Base-by-base conservation (phyloP, 805 yeast species). In the Candida qinlingensis region DNA sequence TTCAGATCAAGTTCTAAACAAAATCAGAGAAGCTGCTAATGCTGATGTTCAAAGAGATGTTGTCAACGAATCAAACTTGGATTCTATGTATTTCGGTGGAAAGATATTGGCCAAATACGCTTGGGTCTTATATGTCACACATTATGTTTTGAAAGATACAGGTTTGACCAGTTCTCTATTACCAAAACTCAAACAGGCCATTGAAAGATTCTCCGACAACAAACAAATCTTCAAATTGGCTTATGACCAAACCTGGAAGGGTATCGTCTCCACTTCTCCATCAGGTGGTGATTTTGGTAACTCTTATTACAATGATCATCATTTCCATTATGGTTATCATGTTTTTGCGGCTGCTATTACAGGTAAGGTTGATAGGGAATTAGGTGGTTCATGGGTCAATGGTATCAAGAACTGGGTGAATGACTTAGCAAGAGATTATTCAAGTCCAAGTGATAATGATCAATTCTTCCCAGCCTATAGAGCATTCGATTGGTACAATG, bases 71-170 rank as follows among this genome's bases (percentile, higher is more conserved):
- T 72, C 83, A 0, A 70, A 81, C 50, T 61, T 80, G 45, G 88
- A 88, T 53, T 88, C 97, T 0, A 91, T 91, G 87, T 92, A 92
- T 67, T 81, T 87, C 25, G 77, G 96, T 2, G 99, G 98, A 10
- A 92, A 94, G 64, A 75, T 81, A 29, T 70, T 91, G 44, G 96
- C 90, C 56, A 94, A 91, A 68, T 94, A 87, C 67, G 97, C 98
- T 0, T 85, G 86, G 74, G 76, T 94, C 45, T 72, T 89, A 11
- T 85, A 85, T 53, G 87, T 83, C 9, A 80, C 84, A 37, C 81
- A 85, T 47, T 81, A 74, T 52, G 74, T 92, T 19, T 64, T 92
- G 41, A 63, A 77, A 19, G 85, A 91, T 60, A 61, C 66, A 0
- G 63, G 60, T 1, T 66, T 85, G 47, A 76, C 94, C 1, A 56